phyloP scores from a whole-genome alignment of 257 asterid species.

The Gardenia jasminoides region DNA sequence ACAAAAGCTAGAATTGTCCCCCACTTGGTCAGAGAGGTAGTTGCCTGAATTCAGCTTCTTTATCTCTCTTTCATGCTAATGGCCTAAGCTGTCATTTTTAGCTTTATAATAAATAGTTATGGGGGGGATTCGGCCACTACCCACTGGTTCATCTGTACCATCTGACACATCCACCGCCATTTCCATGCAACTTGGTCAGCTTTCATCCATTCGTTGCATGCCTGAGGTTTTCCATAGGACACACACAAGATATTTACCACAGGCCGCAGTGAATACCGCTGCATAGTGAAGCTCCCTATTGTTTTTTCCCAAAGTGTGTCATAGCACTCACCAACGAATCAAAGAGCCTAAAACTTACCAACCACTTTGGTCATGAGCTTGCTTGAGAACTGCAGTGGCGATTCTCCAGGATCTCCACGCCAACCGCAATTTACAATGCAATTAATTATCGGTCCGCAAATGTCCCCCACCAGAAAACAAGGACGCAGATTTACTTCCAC shows the following conservation, averaged over 20 bases:
- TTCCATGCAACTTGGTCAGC: constrained; percentile 35
- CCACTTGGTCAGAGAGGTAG: constrained; percentile 29
- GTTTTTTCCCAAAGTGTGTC: not conserved
- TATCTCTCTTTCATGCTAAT: constrained; percentile 13
- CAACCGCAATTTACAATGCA: not conserved
- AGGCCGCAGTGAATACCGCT: not conserved
- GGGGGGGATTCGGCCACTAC: constrained; percentile 39
- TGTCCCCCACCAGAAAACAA: constrained; percentile 3
- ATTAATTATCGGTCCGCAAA: not conserved
- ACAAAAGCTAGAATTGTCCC: constrained; percentile 7
- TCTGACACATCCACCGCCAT: constrained; percentile 57
- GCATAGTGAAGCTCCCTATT: not conserved
- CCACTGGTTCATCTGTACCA: constrained; percentile 26
- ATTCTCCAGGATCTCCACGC: constrained; percentile 3
- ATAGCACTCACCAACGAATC: not conserved
- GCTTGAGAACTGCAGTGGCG: not conserved
- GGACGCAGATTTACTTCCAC: not conserved
- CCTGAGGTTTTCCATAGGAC: constrained; percentile 18
- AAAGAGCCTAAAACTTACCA: not conserved
- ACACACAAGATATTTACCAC: not conserved
- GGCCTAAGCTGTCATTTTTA: constrained; percentile 14
- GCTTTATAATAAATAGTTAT: constrained; percentile 45
- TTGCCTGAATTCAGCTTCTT: constrained; percentile 19
- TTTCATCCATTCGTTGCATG: constrained; percentile 39
- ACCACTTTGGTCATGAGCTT: not conserved